Evolutionary conservation across 1,284 basidiomycete genomes (phyloP).

Genomic region (Volvariella surrecta): DNA sequence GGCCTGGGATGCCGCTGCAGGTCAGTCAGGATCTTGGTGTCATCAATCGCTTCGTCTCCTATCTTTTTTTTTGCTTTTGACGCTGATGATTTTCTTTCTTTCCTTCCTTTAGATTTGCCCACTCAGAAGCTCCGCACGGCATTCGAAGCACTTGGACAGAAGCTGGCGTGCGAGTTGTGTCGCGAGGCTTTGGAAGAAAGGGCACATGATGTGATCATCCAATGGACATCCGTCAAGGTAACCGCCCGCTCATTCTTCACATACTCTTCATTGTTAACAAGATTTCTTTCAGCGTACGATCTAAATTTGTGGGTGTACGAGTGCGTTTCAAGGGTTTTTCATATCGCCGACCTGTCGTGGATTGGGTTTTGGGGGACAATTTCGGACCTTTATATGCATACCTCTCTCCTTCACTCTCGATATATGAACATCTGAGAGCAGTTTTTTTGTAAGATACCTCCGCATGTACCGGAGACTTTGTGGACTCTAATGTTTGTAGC

Average conservation of each 20-base stretch:
- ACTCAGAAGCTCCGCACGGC: slow-evolving; percentile 16
- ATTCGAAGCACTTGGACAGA: slow-evolving; percentile 16
- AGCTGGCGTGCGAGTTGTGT: slow-evolving; percentile 16
- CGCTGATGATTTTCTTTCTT: slow-evolving; percentile 3
- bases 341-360: too few species aligned
- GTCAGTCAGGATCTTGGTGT: slow-evolving; percentile 20
- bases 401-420: too few species aligned
- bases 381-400: too few species aligned
- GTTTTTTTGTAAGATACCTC: too few species aligned
- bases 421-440: too few species aligned
- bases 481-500: too few species aligned
- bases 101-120: slow-evolving; percentile 19
- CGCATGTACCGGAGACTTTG: too few species aligned
- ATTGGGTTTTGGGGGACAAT: too few species aligned
- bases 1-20: slow-evolving; percentile 47
- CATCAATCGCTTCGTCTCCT: not conserved
- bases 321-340: too few species aligned
- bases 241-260: not conserved
- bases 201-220: slow-evolving; percentile 16
- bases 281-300: not conserved
- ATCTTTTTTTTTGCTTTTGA: slow-evolving; percentile 4
- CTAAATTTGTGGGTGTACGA: too few species aligned
- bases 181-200: slow-evolving; percentile 13
- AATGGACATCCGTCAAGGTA: slow-evolving; percentile 18
- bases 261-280: not conserved